Conservation (phyloP, 2,329 filamentous ascomycete genomes). For the Phaeosphaeriaceae sp. region DNA sequence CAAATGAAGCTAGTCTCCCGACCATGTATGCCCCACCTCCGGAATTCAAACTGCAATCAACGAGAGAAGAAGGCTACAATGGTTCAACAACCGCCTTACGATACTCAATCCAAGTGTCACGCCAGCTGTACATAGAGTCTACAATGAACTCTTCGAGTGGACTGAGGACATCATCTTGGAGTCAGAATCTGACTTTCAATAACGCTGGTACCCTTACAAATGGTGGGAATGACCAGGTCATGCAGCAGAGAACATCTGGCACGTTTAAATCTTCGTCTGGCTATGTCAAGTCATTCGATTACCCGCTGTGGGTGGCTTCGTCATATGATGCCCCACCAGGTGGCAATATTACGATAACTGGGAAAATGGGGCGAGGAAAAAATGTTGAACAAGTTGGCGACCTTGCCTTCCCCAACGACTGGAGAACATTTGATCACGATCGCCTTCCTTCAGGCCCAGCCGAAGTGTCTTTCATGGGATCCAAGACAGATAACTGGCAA, state of each 20-base stretch:
- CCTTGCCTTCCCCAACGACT: constrained; percentile 65
- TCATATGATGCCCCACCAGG: constrained; percentile 53
- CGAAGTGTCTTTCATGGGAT: constrained; percentile 42
- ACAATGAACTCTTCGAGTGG: constrained; percentile 59
- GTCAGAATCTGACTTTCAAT: constrained; percentile 63
- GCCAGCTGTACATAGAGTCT: constrained; percentile 63
- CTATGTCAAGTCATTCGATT: constrained; percentile 59
- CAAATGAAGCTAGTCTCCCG: constrained; percentile 60
- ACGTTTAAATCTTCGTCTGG: constrained; percentile 47
- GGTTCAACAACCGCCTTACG: constrained; percentile 66
- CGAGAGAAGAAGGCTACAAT: constrained; percentile 54
- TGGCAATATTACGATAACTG: constrained; percentile 55
- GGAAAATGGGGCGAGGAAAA: constrained; percentile 58
- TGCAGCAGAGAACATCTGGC: constrained; percentile 60
- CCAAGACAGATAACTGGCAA: constrained; percentile 59
- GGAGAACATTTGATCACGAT: constrained; percentile 62
- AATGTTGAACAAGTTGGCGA: constrained; percentile 54
- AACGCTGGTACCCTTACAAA: constrained; percentile 64
- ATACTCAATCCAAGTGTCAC: constrained; percentile 65
- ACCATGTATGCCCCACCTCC: constrained; percentile 51
- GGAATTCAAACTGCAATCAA: constrained; percentile 59
- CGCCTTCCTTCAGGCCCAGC: constrained; percentile 22
- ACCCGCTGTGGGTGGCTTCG: constrained; percentile 67
- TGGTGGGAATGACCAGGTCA: constrained; percentile 62
- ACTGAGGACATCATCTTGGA: constrained; percentile 58